Percentiles rank a stretch among this genome's conserved stretches.
phyloP scores from a whole-genome alignment of 495 filamentous ascomycete species.

The Ascobolus immersus region DNA sequence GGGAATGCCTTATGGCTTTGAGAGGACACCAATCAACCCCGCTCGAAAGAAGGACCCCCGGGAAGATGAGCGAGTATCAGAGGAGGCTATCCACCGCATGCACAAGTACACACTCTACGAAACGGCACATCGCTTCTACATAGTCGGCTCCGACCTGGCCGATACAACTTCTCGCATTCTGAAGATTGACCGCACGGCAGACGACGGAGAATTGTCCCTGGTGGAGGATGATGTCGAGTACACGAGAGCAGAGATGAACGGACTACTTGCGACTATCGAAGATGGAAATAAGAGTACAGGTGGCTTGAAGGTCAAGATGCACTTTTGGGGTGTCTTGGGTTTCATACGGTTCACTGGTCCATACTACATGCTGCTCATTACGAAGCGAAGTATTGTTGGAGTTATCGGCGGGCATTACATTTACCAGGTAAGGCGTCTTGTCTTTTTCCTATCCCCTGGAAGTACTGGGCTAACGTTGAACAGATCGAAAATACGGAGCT shows the following conservation, averaged over 20 bases:
- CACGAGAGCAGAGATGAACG: constrained; percentile 73
- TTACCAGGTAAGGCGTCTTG: constrained; percentile 31
- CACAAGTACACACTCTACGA: constrained; percentile 91
- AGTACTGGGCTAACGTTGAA: constrained; percentile 1
- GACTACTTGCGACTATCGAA: constrained; percentile 78
- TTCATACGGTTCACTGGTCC: constrained; percentile 88
- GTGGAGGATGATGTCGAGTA: constrained; percentile 89
- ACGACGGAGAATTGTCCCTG: constrained; percentile 55
- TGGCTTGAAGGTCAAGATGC: constrained; percentile 74
- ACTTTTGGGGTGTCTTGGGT: constrained; percentile 76
- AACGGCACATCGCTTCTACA: constrained; percentile 73
- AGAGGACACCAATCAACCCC: constrained; percentile 9
- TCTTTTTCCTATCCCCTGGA: too few species aligned
- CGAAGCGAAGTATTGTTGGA: constrained; percentile 82
- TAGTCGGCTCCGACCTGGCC: constrained; percentile 71
- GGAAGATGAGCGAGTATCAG: constrained; percentile 34
- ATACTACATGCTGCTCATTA: constrained; percentile 95
- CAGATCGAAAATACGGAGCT: constrained; percentile 75
- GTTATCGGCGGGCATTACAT: constrained; percentile 91
- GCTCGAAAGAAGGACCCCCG: constrained; percentile 24
- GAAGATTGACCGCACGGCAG: constrained; percentile 76
- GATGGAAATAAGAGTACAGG: constrained; percentile 81
- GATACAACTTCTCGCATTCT: constrained; percentile 74
- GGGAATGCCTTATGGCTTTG: too few species aligned
- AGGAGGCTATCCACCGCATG: constrained; percentile 59